Evolutionary conservation across 1,139 yeast species (phyloP).

Genomic region (Saccharomyces hybrid): DNA sequence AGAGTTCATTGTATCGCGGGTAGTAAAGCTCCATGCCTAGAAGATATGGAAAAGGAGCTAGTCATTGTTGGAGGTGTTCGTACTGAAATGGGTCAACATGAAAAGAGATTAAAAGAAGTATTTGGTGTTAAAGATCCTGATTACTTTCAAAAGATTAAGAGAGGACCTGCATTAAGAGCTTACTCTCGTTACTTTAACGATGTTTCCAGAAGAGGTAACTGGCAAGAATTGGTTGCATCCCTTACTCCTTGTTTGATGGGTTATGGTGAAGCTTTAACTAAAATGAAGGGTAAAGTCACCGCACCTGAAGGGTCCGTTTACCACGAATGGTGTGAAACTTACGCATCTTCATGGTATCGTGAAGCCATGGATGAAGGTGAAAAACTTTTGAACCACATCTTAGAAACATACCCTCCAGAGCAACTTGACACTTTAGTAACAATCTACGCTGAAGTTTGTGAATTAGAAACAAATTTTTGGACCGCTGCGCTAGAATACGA

Average conservation of each 20-base stretch:
- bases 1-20: conserved; percentile 61
- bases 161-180: conserved; percentile 49
- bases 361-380: conserved; percentile 47
- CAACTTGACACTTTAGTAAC: conserved; percentile 47
- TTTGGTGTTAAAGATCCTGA: conserved; percentile 38
- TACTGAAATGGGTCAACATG: conserved; percentile 51
- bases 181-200: conserved; percentile 56
- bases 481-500: conserved; percentile 32
- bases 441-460: conserved; percentile 52
- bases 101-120: conserved; percentile 39
- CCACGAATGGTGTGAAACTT: conserved; percentile 53
- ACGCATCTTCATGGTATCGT: conserved; percentile 49
- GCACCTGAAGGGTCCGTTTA: conserved; percentile 36
- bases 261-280: conserved; percentile 43
- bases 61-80: conserved; percentile 46
- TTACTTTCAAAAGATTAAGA: conserved; percentile 39
- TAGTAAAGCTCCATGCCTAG: conserved; percentile 51
- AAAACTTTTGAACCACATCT: conserved; percentile 40
- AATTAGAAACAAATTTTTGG: conserved; percentile 63
- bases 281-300: conserved; percentile 17
- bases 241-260: conserved; percentile 76
- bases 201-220: conserved; percentile 48
- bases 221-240: conserved; percentile 59
- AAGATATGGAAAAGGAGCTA: conserved; percentile 47
- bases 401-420: conserved; percentile 33